These are phyloP conservation scores for Aegilops umbellulata DNA, from an alignment of 176 grass and related monocot genomes.

Conservation along the genomic window DNA sequence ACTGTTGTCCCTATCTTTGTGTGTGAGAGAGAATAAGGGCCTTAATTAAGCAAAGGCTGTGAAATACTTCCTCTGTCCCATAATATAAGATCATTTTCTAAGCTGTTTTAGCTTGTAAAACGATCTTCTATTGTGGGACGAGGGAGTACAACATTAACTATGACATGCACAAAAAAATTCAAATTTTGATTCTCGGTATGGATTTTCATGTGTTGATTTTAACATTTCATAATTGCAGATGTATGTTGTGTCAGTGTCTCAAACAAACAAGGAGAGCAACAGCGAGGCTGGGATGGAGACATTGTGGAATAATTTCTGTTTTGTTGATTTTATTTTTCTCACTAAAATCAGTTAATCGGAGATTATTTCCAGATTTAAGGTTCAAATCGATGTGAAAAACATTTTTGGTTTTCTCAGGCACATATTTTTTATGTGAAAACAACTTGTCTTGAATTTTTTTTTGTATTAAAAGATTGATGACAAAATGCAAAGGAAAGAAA, in stretches of 20 bases:
- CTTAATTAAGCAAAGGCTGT: too few species aligned
- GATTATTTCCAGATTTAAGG: not conserved
- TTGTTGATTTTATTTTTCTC: not conserved
- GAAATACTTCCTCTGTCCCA: too few species aligned
- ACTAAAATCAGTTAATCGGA: not conserved
- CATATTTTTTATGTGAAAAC: not conserved
- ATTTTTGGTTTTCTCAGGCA: not conserved
- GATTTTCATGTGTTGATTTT: not conserved
- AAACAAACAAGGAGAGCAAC: not conserved
- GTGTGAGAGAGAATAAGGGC: not conserved
- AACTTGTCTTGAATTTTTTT: not conserved
- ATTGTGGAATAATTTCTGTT: too few species aligned
- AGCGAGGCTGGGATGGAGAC: not conserved
- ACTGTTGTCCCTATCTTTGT: not conserved
- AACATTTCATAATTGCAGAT: not conserved
- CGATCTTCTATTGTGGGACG: too few species aligned
- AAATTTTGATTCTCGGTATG: too few species aligned
- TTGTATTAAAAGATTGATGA: not conserved
- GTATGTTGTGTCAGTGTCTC: not conserved
- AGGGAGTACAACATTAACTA: not conserved
- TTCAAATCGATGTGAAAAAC: not conserved
- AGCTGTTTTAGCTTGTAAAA: too few species aligned
- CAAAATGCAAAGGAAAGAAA: not conserved
- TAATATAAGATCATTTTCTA: too few species aligned
- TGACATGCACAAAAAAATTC: not conserved